Evolutionary conservation across 306 rosid genomes (phyloP).

Genomic region (Cucumis sativus): Cucumber_9930_V3 NC_026656.2:10513501-10514000

Average conservation of each 20-base stretch:
- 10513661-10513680: conserved; percentile 73
- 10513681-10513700: conserved; percentile 85
- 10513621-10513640: background rate
- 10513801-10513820: background rate
- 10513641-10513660: conserved; percentile 1
- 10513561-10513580: background rate
- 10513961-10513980: background rate
- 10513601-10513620: background rate
- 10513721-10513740: conserved; percentile 48
- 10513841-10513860: background rate
- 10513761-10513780: background rate
- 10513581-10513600: background rate
- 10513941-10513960: background rate
- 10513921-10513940: background rate
- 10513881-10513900: background rate
- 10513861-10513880: background rate
- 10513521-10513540: background rate
- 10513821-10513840: background rate
- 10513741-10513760: background rate
- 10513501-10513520: background rate
- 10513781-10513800: background rate
- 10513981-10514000: background rate
- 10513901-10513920: background rate
- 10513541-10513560: conserved; percentile 1
- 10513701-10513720: conserved; percentile 82